These are phyloP conservation scores for Yamadazyma aaseri DNA, from an alignment of 1,139 yeast genomes.

Conservation along the genomic window DNA sequence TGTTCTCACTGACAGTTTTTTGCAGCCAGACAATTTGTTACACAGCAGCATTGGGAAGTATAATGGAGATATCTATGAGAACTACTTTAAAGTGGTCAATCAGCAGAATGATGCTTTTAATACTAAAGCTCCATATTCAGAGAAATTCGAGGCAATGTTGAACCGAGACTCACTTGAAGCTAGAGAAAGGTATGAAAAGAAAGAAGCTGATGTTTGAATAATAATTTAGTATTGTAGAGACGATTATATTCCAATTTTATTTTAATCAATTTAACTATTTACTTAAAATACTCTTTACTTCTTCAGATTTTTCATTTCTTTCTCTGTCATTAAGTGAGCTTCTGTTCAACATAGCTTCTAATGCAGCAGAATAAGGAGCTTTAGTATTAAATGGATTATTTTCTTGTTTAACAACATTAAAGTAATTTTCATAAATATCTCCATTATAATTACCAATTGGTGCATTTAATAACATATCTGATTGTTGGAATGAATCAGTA, in stretches of 20 bases:
- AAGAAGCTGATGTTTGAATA: too few relatives aligned
- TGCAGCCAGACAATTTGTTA: conserved; percentile 40
- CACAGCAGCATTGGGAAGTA: conserved; percentile 43
- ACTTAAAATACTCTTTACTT: conserved; percentile 36
- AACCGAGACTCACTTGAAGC: conserved; percentile 33
- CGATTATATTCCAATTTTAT: too few relatives aligned
- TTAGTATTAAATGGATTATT: conserved; percentile 56
- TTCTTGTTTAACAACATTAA: conserved; percentile 46
- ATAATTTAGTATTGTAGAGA: neutral
- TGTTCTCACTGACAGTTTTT: conserved; percentile 46
- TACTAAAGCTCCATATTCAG: conserved; percentile 42
- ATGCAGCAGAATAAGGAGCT: conserved; percentile 57
- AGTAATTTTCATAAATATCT: conserved; percentile 80
- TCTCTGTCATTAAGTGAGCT: conserved; percentile 47
- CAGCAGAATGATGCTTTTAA: conserved; percentile 31
- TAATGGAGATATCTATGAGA: conserved; percentile 46
- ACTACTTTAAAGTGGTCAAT: conserved; percentile 39
- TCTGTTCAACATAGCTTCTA: conserved; percentile 56
- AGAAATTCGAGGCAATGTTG: conserved; percentile 33
- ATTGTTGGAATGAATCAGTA: conserved; percentile 86
- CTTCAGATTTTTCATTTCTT: conserved; percentile 44
- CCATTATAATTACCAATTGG: conserved; percentile 86
- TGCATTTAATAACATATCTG: conserved; percentile 83
- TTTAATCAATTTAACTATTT: too few relatives aligned
- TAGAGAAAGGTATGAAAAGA: conserved; percentile 37